phyloP scores from a whole-genome alignment of 1,139 yeast species.

The Blastobotrys petasosporus region DNA sequence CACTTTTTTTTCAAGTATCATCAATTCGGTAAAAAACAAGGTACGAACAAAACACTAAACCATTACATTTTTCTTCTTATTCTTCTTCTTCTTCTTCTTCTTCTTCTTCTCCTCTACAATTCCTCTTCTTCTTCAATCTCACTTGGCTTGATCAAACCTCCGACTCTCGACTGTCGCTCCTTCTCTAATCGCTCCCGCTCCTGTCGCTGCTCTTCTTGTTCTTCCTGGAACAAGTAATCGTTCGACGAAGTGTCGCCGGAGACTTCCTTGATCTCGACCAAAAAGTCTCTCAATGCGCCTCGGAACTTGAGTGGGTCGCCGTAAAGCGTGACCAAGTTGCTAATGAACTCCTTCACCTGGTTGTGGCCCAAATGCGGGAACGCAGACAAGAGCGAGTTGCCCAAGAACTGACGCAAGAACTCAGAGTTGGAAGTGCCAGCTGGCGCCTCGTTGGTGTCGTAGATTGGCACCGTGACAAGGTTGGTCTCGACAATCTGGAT shows the following conservation, averaged over 20 bases:
- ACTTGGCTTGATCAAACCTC: slow-evolving; percentile 94
- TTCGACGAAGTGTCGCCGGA: slow-evolving; percentile 81
- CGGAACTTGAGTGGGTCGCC: slow-evolving; percentile 71
- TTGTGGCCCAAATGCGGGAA: slow-evolving; percentile 85
- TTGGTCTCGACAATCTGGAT: slow-evolving; percentile 77
- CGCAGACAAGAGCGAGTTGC: slow-evolving; percentile 73
- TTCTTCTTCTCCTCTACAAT: neutral
- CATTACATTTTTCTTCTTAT: neutral
- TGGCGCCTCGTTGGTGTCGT: slow-evolving; percentile 60
- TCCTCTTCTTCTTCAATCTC: slow-evolving; percentile 70
- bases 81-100: neutral
- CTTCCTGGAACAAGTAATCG: slow-evolving; percentile 92
- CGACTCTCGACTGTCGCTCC: slow-evolving; percentile 80
- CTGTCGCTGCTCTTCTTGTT: slow-evolving; percentile 68
- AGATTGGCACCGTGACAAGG: slow-evolving; percentile 70
- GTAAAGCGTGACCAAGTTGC: slow-evolving; percentile 63
- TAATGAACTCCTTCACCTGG: slow-evolving; percentile 75
- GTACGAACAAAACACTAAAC: neutral
- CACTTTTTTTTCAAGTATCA: neutral
- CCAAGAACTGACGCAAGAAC: slow-evolving; percentile 75
- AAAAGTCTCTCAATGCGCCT: slow-evolving; percentile 86
- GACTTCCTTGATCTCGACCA: slow-evolving; percentile 89
- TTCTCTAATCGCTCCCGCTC: slow-evolving; percentile 66
- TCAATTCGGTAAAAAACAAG: too few species aligned
- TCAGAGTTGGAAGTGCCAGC: slow-evolving; percentile 76